Evolutionary conservation across 2,329 filamentous ascomycete genomes (phyloP), one percentile per base, ranked within the genome.

Genomic region (Pseudopithomyces chartarum): DNA sequence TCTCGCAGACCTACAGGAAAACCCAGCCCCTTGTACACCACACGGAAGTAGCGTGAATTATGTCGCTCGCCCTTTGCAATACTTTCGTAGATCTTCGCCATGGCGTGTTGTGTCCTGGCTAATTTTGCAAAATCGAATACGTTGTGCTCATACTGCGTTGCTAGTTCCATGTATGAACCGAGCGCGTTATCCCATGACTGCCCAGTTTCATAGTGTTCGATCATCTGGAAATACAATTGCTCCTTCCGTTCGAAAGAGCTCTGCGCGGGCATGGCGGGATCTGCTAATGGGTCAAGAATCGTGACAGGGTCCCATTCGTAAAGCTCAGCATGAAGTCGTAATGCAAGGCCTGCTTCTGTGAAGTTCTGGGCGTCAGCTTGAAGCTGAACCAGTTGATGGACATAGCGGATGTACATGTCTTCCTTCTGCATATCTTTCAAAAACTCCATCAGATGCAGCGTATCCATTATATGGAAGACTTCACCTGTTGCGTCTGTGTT

Each of bases 391-490:
- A 98, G 83, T 74, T 97, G 92, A 71, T 98, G 94, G 13, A 98
- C 93, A 68, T 98, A 97, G 62, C 92, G 89, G 62, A 97, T 90
- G 75, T 97, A 98, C 55, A 97, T 97, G 68, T 97, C 93, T 73
- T 97, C 92, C 70, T 96, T 96, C 64, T 96, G 91, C 89, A 97
- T 96, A 71, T 97, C 92, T 63, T 92, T 90, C 65, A 98, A 84
- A 77, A 97, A 98, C 66, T 97, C 92, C 93, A 98, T 97, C 23
- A 98, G 81, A 54, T 91, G 87, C 50, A 98, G 80, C 0, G 92
- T 91, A 74, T 97, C 92, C 76, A 97, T 91, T 62, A 96, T 90
- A 58, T 90, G 87, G 7, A 90, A 89, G 1, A 90, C 88, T 69
- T 97, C 92, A 43, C 87, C 89, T 4, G 82, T 84, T 36, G 81